These are phyloP conservation scores for Abelmoschus esculentus DNA, from an alignment of 345 rosid genomes.

Conservation along the genomic window DNA sequence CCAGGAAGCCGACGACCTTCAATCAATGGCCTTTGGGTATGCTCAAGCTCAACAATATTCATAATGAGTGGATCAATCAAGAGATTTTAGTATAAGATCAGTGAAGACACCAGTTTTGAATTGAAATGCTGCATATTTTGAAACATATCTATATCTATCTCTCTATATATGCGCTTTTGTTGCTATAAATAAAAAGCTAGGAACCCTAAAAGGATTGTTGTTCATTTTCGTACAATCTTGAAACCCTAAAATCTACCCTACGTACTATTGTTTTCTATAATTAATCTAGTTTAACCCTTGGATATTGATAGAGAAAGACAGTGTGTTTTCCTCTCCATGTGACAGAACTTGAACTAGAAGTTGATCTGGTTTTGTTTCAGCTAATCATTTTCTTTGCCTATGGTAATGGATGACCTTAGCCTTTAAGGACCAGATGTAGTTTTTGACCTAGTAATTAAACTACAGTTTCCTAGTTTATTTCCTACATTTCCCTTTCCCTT, in stretches of 20 bases:
- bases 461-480: neutral
- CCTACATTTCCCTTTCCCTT: neutral
- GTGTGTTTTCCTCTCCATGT: slow-evolving; percentile 6
- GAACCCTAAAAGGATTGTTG: slow-evolving; percentile 29
- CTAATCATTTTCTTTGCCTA: slow-evolving; percentile 13
- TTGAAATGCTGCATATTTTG: slow-evolving; percentile 28
- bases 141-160: slow-evolving; percentile 3
- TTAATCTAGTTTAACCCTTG: slow-evolving; percentile 25
- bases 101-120: slow-evolving; percentile 31
- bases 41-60: slow-evolving; percentile 18
- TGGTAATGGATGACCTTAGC: slow-evolving; percentile 15
- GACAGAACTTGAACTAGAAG: slow-evolving; percentile 11
- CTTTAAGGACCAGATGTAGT: slow-evolving; percentile 20
- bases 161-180: slow-evolving; percentile 26
- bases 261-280: slow-evolving; percentile 15
- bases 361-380: slow-evolving; percentile 15
- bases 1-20: slow-evolving; percentile 63
- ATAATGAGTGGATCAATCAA: no score
- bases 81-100: neutral
- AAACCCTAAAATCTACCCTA: slow-evolving; percentile 30
- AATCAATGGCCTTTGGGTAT: slow-evolving; percentile 50
- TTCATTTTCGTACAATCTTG: slow-evolving; percentile 16
- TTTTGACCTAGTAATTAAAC: slow-evolving; percentile 21
- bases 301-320: slow-evolving; percentile 18
- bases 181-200: slow-evolving; percentile 37